phyloP scores from a whole-genome alignment of 306 rosid species.

The Prunus mume region DNA sequence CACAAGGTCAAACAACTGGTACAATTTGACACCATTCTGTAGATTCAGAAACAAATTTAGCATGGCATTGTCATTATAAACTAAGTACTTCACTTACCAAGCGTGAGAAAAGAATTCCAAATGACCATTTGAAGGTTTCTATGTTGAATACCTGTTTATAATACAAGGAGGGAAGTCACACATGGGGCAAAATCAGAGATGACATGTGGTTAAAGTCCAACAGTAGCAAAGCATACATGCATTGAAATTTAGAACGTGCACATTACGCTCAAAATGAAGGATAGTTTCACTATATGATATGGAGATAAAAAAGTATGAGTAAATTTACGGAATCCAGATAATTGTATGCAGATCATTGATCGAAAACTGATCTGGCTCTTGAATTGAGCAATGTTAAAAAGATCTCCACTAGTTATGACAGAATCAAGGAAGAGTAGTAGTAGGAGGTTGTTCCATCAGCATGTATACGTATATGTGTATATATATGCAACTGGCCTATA shows the following conservation, averaged over 20 bases:
- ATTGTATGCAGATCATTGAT: background rate
- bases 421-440: too few species aligned
- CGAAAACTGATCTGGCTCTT: background rate
- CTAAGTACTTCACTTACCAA: slow-evolving; percentile 55
- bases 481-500: background rate
- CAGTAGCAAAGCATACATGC: background rate
- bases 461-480: background rate
- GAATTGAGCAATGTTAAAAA: too few species aligned
- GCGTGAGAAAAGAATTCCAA: slow-evolving; percentile 95
- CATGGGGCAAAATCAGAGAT: slow-evolving; percentile 23
- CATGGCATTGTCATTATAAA: slow-evolving; percentile 11
- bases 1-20: background rate
- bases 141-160: slow-evolving; percentile 80
- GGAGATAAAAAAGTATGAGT: background rate
- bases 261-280: background rate
- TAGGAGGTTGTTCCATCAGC: too few species aligned
- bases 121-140: slow-evolving; percentile 94
- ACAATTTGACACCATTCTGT: background rate
- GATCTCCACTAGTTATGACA: too few species aligned
- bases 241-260: background rate
- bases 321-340: background rate
- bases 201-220: background rate
- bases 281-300: too few species aligned
- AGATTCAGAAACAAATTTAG: slow-evolving; percentile 14
- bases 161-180: slow-evolving; percentile 24